Conservation (phyloP, 768 basidiomycete species). For the Boletales sp. region DNA sequence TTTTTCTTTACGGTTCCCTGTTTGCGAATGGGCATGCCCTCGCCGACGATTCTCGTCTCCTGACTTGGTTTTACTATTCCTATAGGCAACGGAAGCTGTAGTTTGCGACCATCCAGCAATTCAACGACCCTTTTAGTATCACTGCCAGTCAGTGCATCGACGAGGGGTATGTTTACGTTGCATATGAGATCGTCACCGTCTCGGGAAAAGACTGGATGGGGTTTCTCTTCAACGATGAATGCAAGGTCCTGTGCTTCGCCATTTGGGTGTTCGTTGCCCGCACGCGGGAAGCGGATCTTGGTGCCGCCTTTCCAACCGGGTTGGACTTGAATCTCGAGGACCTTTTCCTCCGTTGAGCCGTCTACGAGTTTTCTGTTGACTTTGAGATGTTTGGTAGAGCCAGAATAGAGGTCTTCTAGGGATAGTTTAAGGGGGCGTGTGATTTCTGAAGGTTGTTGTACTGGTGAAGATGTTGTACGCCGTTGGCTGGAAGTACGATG, state of each 20-base stretch:
- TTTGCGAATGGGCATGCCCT: constrained; percentile 92
- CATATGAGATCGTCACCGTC: constrained; percentile 78
- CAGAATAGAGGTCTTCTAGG: constrained; percentile 82
- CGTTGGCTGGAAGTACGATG: constrained; percentile 34
- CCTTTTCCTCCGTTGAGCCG: constrained; percentile 80
- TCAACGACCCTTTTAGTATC: constrained; percentile 56
- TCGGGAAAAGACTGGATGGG: constrained; percentile 70
- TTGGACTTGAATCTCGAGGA: constrained; percentile 72
- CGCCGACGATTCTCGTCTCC: constrained; percentile 64
- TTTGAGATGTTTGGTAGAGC: constrained; percentile 84
- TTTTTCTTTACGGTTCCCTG: constrained; percentile 64
- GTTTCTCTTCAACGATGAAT: constrained; percentile 96
- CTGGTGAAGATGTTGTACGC: constrained; percentile 27
- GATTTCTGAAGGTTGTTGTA: constrained; percentile 53
- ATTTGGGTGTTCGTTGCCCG: constrained; percentile 71
- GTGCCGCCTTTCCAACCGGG: constrained; percentile 98
- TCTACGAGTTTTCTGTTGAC: constrained; percentile 70
- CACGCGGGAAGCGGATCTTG: constrained; percentile 84
- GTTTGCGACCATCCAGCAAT: constrained; percentile 73
- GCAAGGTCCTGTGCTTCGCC: constrained; percentile 88
- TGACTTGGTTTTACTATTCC: constrained; percentile 76
- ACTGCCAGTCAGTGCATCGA: constrained; percentile 75
- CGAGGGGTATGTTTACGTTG: constrained; percentile 61
- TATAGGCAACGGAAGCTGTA: constrained; percentile 62
- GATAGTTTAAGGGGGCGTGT: constrained; percentile 80